Percentiles rank a stretch among this genome's conserved stretches.
phyloP scores from a whole-genome alignment of 1,284 basidiomycete species.

The Ganoderma multipileum region DNA sequence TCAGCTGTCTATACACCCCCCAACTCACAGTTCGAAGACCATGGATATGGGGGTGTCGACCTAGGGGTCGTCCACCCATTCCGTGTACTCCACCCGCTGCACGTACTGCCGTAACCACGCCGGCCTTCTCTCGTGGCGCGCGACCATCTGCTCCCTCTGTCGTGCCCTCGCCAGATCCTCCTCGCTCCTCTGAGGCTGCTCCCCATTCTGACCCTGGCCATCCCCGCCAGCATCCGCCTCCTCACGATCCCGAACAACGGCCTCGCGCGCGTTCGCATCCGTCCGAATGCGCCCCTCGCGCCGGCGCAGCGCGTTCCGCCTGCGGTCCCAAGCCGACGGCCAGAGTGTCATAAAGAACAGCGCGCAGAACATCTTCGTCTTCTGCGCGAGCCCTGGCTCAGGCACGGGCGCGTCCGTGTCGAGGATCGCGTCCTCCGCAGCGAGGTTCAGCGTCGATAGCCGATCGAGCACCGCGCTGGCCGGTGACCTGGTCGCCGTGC shows the following conservation, averaged over 20 bases:
- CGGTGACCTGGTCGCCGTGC: slow-evolving; percentile 31
- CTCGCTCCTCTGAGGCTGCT: slow-evolving; percentile 27
- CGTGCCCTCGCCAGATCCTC: slow-evolving; percentile 43
- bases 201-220: neutral
- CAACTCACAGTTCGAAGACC: neutral
- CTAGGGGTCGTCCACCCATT: slow-evolving; percentile 71
- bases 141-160: slow-evolving; percentile 50
- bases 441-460: slow-evolving; percentile 64
- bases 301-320: slow-evolving; percentile 62
- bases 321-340: slow-evolving; percentile 78
- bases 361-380: slow-evolving; percentile 58
- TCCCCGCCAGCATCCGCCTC: slow-evolving; percentile 30
- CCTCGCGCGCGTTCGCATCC: slow-evolving; percentile 62
- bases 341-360: slow-evolving; percentile 70
- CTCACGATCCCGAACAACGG: slow-evolving; percentile 33
- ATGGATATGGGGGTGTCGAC: neutral
- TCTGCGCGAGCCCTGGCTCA: slow-evolving; percentile 56
- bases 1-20: neutral
- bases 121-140: slow-evolving; percentile 58
- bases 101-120: slow-evolving; percentile 72
- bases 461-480: slow-evolving; percentile 52
- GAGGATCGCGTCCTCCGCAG: slow-evolving; percentile 60
- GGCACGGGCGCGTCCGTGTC: slow-evolving; percentile 38
- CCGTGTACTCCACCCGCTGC: slow-evolving; percentile 65
- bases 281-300: slow-evolving; percentile 74